Base-by-base conservation (phyloP, 176 grass and related monocot species). In the Avena atlantica region DNA sequence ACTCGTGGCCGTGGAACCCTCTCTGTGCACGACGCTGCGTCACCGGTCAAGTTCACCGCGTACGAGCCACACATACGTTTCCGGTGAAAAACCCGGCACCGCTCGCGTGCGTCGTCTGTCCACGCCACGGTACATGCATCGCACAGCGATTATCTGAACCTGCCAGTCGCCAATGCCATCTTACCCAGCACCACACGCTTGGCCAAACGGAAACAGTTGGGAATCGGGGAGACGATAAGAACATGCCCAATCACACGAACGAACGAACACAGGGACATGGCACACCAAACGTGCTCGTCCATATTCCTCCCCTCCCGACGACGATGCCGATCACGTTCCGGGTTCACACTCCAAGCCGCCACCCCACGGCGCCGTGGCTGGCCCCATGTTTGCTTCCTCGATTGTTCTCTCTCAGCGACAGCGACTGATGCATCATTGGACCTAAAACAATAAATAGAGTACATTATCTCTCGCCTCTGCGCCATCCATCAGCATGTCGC, bases 331-430 rank as follows among this genome's bases (percentile, higher is more conserved):
- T 91, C 82, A 2, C 29, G 9, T 47, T 27, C 44, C 82, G 2
- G 17, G 70, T 81, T 91, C 89, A 88, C 86, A 88, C 88, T 13
- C 53, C 31, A 34, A 34, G 31, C 31, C 31, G 31, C 31, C 31
- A 34, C 31, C 31, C 31, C 88, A 48, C 79, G 12, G 21, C 78
- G 27, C 60, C 67, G 37, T 8, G 52, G 15, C 11, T 62, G 86
- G 56, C 58, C 47, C 34, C 82, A 56, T 78, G 64, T 27, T 79
- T 34, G 20, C 23, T 65, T 65, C 3, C 20, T 8, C 10, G 49
- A 14, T 53, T 24, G 2, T 11, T 14, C 2, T 31, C 8, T 24
- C 1, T 14, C 70, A 29, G 52, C 23, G 27, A 51, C 73, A 76
- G 81, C 59, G 85, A 80, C 80, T 4, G 89, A 24, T 77, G 80